Percentiles rank a stretch among this genome's conserved stretches.
These are phyloP conservation scores for Talaromyces nanjingensis DNA, from an alignment of 495 filamentous ascomycete species.

Conservation along the genomic window DNA sequence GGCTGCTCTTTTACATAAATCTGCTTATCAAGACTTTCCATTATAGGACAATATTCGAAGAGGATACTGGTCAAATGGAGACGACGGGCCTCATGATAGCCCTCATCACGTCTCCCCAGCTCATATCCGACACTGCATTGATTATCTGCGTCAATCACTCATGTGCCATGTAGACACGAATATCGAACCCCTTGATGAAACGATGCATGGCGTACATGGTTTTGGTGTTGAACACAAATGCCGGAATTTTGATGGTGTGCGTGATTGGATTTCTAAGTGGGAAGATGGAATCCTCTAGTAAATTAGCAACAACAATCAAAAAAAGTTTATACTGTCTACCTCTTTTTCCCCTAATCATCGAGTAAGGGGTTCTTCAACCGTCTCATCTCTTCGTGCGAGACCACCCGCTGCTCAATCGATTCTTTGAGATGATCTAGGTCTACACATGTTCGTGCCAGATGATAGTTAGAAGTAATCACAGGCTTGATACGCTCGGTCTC, in stretches of 20 bases:
- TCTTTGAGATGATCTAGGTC: background rate
- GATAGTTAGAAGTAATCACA: background rate
- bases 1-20: background rate
- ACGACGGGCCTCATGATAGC: background rate
- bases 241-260: constrained; percentile 7
- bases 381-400: background rate
- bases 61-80: background rate
- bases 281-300: background rate
- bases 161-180: constrained; percentile 23
- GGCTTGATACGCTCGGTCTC: background rate
- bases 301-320: background rate
- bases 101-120: background rate
- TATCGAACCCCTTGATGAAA: constrained; percentile 13
- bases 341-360: background rate
- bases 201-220: constrained; percentile 14
- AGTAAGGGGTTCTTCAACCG: background rate
- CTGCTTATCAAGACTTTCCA: background rate
- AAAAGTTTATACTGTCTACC: background rate
- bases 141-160: constrained; percentile 23
- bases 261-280: background rate
- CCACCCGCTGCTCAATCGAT: background rate
- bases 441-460: background rate
- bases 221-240: constrained; percentile 9
- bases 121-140: constrained; percentile 21
- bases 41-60: background rate